Conservation (phyloP, 768 basidiomycete species). For the Boletus subcaerulescens region DNA sequence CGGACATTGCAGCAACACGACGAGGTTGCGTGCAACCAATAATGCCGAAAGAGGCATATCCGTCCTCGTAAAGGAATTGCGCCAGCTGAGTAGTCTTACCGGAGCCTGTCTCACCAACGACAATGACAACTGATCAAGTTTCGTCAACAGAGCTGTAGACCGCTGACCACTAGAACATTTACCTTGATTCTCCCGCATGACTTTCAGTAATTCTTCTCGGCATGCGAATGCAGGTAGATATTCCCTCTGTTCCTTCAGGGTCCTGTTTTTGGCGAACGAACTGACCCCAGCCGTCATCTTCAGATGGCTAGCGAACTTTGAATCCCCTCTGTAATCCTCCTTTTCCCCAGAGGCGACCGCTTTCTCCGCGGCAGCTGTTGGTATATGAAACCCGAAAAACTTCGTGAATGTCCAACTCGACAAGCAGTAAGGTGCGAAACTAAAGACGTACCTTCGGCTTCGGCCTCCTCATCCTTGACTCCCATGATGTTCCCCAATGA, state of each 20-base stretch:
- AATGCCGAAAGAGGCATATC: constrained; percentile 85
- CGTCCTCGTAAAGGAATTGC: constrained; percentile 96
- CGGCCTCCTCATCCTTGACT: constrained; percentile 91
- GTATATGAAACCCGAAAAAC: constrained; percentile 37
- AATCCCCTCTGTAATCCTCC: constrained; percentile 86
- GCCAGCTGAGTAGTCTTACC: constrained; percentile 97
- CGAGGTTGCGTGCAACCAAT: constrained; percentile 98
- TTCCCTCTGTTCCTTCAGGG: constrained; percentile 92
- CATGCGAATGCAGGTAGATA: constrained; percentile 98
- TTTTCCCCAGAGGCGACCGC: constrained; percentile 49
- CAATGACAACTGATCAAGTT: constrained; percentile 67
- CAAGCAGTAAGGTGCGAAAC: constrained; percentile 24
- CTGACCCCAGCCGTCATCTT: constrained; percentile 77
- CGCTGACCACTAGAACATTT: constrained; percentile 1
- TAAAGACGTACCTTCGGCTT: constrained; percentile 75
- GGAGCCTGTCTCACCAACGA: constrained; percentile 99
- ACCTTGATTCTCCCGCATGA: constrained; percentile 95
- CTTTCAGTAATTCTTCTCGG: constrained; percentile 85
- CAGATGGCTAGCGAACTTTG: constrained; percentile 94
- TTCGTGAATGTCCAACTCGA: constrained; percentile 81
- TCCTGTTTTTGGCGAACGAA: constrained; percentile 75
- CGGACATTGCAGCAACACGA: constrained; percentile 99
- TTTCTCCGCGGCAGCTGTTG: constrained; percentile 51
- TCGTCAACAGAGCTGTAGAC: neutral
- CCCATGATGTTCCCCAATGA: constrained; percentile 97